These are phyloP conservation scores for Harringtonia lauricola DNA, from an alignment of 2,329 filamentous ascomycete genomes.

Conservation along the genomic window DNA sequence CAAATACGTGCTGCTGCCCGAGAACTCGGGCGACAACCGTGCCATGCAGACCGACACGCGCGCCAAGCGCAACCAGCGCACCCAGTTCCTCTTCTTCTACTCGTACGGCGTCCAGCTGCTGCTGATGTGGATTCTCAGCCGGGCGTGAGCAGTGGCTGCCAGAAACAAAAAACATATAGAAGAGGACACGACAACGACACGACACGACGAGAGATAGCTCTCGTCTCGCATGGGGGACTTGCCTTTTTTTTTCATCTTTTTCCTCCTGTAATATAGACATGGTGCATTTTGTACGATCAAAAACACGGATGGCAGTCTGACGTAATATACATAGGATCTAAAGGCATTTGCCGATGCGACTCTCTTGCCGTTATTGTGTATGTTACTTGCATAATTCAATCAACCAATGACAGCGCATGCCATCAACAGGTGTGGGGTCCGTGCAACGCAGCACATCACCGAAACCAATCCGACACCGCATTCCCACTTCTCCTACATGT, in stretches of 20 bases:
- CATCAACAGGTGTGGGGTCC: no score
- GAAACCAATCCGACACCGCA: no score
- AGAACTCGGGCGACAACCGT: slow-evolving; percentile 56
- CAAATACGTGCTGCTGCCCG: slow-evolving; percentile 89
- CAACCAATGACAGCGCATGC: no score
- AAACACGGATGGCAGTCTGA: background rate
- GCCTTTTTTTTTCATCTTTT: background rate
- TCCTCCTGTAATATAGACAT: background rate
- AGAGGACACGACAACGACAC: background rate
- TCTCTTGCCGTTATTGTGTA: no score
- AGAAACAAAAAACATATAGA: background rate
- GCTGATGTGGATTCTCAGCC: slow-evolving; percentile 74
- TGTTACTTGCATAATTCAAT: no score
- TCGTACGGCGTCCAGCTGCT: slow-evolving; percentile 88
- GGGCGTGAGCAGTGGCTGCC: slow-evolving; percentile 22
- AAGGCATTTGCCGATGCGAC: no score
- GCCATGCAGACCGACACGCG: slow-evolving; percentile 64
- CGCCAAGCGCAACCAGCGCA: slow-evolving; percentile 75
- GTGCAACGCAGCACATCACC: no score
- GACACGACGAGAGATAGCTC: no score
- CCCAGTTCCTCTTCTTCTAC: slow-evolving; percentile 88
- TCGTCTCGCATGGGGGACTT: no score
- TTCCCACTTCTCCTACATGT: no score
- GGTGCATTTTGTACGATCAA: background rate
- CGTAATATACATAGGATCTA: background rate